Evolutionary conservation across 1,139 yeast species (phyloP).

Genomic region (Scheffersomyces illinoinensis): DNA sequence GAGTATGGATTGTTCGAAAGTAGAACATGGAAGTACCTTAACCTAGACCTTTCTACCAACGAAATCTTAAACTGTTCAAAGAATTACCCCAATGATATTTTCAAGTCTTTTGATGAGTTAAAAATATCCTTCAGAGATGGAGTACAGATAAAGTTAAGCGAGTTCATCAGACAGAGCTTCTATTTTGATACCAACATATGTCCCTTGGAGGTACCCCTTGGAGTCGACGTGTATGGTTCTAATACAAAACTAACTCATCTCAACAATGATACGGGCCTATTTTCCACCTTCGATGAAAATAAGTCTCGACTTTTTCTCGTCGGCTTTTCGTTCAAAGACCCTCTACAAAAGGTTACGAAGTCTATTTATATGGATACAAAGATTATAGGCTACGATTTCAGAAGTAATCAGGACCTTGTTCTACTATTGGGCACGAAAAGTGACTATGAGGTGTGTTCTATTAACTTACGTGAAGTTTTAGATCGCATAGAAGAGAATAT

Average conservation of each 20-base stretch:
- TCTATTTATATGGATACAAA: not conserved
- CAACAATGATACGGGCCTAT: not conserved
- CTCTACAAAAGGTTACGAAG: not conserved
- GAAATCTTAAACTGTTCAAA: slow-evolving; percentile 14
- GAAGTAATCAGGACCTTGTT: slow-evolving; percentile 11
- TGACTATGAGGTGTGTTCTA: slow-evolving; percentile 7
- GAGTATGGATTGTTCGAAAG: slow-evolving; percentile 27
- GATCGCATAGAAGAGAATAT: slow-evolving; percentile 1
- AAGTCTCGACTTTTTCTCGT: not conserved
- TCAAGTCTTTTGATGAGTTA: slow-evolving; percentile 8
- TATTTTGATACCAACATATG: not conserved
- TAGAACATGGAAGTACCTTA: slow-evolving; percentile 24
- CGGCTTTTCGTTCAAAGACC: not conserved
- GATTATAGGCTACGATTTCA: slow-evolving; percentile 14
- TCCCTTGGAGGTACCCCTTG: slow-evolving; percentile 2
- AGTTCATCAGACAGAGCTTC: slow-evolving; percentile 13
- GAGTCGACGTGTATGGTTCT: not conserved
- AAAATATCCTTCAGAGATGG: slow-evolving; percentile 9
- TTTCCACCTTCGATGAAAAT: not conserved
- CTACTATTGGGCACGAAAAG: slow-evolving; percentile 9
- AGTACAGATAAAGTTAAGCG: slow-evolving; percentile 13
- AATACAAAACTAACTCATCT: slow-evolving; percentile 1
- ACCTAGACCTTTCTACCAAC: slow-evolving; percentile 16
- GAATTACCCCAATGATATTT: slow-evolving; percentile 6
- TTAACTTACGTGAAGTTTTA: slow-evolving; percentile 9